Evolutionary conservation across 169 alveolate species (phyloP), one percentile per base, ranked within the genome.

Genomic region (Eimeria mitis): DNA sequence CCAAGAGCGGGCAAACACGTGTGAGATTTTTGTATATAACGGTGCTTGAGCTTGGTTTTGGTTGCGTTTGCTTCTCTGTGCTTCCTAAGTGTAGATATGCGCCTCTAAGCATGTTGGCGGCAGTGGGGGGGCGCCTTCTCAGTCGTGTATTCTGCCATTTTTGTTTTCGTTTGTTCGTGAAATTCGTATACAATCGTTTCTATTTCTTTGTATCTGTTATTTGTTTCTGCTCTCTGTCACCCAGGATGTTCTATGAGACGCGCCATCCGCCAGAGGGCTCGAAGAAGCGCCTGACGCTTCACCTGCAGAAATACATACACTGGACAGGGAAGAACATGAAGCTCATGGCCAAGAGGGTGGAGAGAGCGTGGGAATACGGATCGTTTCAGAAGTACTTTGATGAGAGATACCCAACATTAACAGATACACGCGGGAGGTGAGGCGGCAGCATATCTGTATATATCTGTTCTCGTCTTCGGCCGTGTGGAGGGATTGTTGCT

Each of bases 321-420:
- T 89, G 95, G 95, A 95, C 96, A 23, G 96, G 96, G 54, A 97
- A 96, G 95, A 97, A 97, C 90, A 97, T 98, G 97, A 95, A 97
- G 61, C 98, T 98, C 23, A 96, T 98, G 65, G 42, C 97, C 37
- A 97, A 97, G 65, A 70, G 97, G 79, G 97, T 98, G 14, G 98
- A 98, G 95, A 94, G 97, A 71, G 98, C 99, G 1, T 98, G 98
- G 96, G 98, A 97, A 54, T 97, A 97, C 84, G 99, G 99, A 13
- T 89, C 98, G 14, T 98, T 97, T 75, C 97, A 96, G 83, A 97
- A 97, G 89, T 94, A 96, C 89, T 94, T 94, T n/a, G 96, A 94
- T 63, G 90, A 81, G 23, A 88, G 88, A 42, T 88, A 88, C 47
- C 96, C 96, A 14, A 89, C 68, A 25, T 87, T 94, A 47, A 94